phyloP scores from a whole-genome alignment of 148 eudicot genomes.

The Mesembryanthemum crystallinum region DNA sequence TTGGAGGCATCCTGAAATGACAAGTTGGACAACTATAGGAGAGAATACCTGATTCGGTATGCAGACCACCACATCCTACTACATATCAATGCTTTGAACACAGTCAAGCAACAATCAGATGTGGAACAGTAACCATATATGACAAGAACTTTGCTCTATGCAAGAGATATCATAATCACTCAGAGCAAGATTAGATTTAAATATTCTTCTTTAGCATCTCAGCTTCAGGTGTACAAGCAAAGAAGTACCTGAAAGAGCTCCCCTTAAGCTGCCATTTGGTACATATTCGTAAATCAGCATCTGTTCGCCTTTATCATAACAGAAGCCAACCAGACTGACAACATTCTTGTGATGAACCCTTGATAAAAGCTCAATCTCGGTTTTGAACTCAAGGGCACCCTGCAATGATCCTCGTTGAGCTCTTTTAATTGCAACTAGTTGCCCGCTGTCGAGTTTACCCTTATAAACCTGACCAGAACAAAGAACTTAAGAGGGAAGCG shows the following conservation, averaged over 20 bases:
- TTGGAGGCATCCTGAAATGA: background rate
- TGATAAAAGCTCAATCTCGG: conserved; percentile 91
- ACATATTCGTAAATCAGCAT: conserved; percentile 86
- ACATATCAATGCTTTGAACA: too few relatives aligned
- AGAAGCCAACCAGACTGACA: conserved; percentile 78
- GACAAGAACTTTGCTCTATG: too few relatives aligned
- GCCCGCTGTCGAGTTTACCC: conserved; percentile 65
- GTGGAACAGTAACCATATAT: too few relatives aligned
- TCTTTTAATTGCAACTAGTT: conserved; percentile 73
- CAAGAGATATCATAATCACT: background rate
- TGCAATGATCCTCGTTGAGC: conserved; percentile 80
- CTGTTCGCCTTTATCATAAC: conserved; percentile 86
- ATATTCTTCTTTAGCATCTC: background rate
- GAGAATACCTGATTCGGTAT: too few relatives aligned
- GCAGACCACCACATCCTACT: too few relatives aligned
- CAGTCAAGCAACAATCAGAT: too few relatives aligned
- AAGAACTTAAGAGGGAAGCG: background rate
- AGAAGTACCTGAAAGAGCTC: conserved; percentile 61
- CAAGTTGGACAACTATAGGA: too few relatives aligned
- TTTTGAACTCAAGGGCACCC: conserved; percentile 86
- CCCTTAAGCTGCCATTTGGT: conserved; percentile 79
- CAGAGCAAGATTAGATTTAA: background rate
- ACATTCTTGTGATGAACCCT: conserved; percentile 95
- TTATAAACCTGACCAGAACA: conserved; percentile 57
- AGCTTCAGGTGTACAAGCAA: background rate